phyloP scores from a whole-genome alignment of 2,329 filamentous ascomycete genomes.

The Clarireedia homoeocarpa region DNA sequence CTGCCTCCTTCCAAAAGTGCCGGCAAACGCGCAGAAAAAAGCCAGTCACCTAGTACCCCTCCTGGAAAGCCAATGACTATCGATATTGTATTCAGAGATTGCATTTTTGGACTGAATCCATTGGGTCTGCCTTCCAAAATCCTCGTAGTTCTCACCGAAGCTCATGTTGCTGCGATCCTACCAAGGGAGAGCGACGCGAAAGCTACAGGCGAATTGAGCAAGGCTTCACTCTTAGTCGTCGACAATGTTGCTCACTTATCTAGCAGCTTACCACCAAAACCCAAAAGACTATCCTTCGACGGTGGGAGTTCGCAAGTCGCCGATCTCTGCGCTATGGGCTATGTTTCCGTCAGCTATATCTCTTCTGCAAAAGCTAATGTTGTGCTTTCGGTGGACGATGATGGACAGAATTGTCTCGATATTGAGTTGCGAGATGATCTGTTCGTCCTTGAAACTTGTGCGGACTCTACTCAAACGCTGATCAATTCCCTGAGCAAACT shows the following conservation, averaged over 20 bases:
- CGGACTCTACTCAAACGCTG: slow-evolving; percentile 92
- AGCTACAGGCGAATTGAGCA: slow-evolving; percentile 61
- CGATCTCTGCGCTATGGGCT: slow-evolving; percentile 59
- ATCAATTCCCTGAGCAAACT: slow-evolving; percentile 72
- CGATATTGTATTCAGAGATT: slow-evolving; percentile 72
- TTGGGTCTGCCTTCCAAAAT: slow-evolving; percentile 67
- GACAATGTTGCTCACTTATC: slow-evolving; percentile 55
- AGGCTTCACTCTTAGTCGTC: slow-evolving; percentile 74
- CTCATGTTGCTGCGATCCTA: slow-evolving; percentile 60
- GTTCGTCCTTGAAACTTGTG: slow-evolving; percentile 87
- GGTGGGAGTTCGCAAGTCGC: slow-evolving; percentile 39
- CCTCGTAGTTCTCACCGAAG: slow-evolving; percentile 70
- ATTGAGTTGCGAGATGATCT: slow-evolving; percentile 80
- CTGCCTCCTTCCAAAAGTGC: slow-evolving; percentile 33
- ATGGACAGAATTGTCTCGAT: slow-evolving; percentile 61
- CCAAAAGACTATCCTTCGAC: slow-evolving; percentile 25
- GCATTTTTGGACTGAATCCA: slow-evolving; percentile 78
- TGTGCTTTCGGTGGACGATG: slow-evolving; percentile 45
- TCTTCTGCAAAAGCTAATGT: slow-evolving; percentile 69
- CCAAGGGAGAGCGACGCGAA: slow-evolving; percentile 58
- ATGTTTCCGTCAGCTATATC: slow-evolving; percentile 78
- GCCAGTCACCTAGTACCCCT: slow-evolving; percentile 5
- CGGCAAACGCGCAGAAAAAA: slow-evolving; percentile 5
- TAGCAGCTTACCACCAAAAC: slow-evolving; percentile 3
- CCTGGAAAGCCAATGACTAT: slow-evolving; percentile 53